Evolutionary conservation across 441 rosid species (phyloP).

Genomic region (Populus tomentosa): DNA sequence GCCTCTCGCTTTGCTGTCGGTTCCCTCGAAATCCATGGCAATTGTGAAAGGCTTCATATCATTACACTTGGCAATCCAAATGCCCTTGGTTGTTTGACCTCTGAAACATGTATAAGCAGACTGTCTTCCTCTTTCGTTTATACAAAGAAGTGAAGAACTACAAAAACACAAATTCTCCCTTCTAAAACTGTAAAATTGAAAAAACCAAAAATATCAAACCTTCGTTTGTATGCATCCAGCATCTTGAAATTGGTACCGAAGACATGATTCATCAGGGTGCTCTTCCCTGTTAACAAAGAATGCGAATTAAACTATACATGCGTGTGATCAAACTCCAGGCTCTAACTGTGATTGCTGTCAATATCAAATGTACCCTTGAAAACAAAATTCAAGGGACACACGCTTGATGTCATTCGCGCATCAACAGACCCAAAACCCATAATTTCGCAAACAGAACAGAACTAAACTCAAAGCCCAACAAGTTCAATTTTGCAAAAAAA

Average conservation of each 20-base stretch:
- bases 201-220: too few relatives aligned
- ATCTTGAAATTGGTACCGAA: too few relatives aligned
- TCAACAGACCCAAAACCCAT: neutral
- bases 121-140: too few relatives aligned
- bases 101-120: slow-evolving; percentile 23
- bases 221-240: too few relatives aligned
- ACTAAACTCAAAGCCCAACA: neutral
- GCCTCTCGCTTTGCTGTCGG: slow-evolving; percentile 92
- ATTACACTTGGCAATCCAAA: slow-evolving; percentile 77
- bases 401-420: neutral
- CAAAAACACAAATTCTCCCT: too few relatives aligned
- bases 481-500: neutral
- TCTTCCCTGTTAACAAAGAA: too few relatives aligned
- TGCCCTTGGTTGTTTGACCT: slow-evolving; percentile 26
- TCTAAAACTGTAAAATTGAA: too few relatives aligned
- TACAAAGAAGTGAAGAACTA: too few relatives aligned
- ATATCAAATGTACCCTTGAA: neutral
- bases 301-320: too few relatives aligned
- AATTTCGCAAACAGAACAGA: neutral
- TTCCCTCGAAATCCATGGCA: slow-evolving; percentile 96
- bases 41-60: slow-evolving; percentile 79
- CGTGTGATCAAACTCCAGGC: neutral
- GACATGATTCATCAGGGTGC: too few relatives aligned
- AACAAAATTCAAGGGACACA: neutral
- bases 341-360: neutral